These are phyloP conservation scores for Davidsoniella virescens DNA, from an alignment of 2,329 filamentous ascomycete genomes.

Conservation along the genomic window DNA sequence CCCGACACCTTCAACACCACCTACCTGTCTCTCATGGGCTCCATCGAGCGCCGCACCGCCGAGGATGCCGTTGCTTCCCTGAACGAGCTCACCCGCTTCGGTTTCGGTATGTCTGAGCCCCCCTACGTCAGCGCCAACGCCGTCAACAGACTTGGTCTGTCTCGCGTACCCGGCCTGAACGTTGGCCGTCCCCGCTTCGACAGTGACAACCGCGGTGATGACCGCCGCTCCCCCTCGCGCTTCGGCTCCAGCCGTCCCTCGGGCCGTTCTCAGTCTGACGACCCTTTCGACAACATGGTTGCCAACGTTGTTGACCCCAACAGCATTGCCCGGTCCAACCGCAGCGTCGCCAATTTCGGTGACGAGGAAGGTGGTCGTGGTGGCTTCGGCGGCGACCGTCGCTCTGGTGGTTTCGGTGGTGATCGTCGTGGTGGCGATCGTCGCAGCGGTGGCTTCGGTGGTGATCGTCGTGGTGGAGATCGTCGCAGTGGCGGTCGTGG, in stretches of 20 bases:
- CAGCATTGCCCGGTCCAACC: neutral
- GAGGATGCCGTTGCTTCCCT: constrained; percentile 29
- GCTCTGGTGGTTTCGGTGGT: constrained; percentile 11
- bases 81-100: constrained; percentile 35
- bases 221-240: constrained; percentile 2
- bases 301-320: constrained; percentile 8
- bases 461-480: constrained; percentile 8
- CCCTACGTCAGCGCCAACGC: constrained; percentile 23
- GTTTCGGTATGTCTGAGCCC: constrained; percentile 34
- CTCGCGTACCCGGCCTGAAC: constrained; percentile 20
- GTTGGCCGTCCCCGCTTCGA: constrained; percentile 14
- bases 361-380: constrained; percentile 12
- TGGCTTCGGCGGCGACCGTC: constrained; percentile 12
- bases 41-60: constrained; percentile 24
- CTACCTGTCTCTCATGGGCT: constrained; percentile 44
- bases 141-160: constrained; percentile 21
- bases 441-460: neutral
- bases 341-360: constrained; percentile 7
- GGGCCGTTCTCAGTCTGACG: neutral
- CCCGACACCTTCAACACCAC: constrained; percentile 20
- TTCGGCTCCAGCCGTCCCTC: neutral
- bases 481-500: constrained; percentile 11
- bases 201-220: constrained; percentile 7
- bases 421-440: constrained; percentile 4
- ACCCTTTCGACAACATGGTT: constrained; percentile 10